Evolutionary conservation across 1,284 basidiomycete genomes (phyloP).

Genomic region (Farysia itapuensis): DNA sequence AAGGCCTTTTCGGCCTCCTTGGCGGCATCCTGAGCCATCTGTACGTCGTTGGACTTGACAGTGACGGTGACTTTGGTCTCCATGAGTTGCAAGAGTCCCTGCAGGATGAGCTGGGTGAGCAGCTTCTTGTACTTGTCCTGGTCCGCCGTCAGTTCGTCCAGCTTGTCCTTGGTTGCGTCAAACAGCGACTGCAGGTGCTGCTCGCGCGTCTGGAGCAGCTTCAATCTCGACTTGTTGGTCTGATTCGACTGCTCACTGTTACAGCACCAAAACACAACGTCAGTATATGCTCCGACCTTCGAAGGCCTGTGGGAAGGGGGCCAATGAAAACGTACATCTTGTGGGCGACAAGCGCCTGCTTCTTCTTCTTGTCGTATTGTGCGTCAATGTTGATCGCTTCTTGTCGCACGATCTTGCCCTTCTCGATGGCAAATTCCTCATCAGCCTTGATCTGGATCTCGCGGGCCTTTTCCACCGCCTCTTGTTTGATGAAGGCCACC

Average conservation of each 20-base stretch:
- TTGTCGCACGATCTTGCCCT: slow-evolving; percentile 58
- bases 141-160: slow-evolving; percentile 71
- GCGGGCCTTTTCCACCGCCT: slow-evolving; percentile 58
- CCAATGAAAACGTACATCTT: slow-evolving; percentile 59
- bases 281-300: too few relatives aligned
- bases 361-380: slow-evolving; percentile 57
- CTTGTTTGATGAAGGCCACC: slow-evolving; percentile 60
- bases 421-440: slow-evolving; percentile 59
- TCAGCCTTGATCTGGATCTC: slow-evolving; percentile 60
- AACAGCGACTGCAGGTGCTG: slow-evolving; percentile 91
- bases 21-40: slow-evolving; percentile 65
- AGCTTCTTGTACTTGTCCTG: slow-evolving; percentile 64
- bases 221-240: slow-evolving; percentile 89
- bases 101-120: slow-evolving; percentile 68
- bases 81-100: slow-evolving; percentile 62
- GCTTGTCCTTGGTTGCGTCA: slow-evolving; percentile 69
- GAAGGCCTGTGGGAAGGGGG: too few relatives aligned
- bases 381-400: slow-evolving; percentile 55
- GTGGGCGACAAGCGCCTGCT: slow-evolving; percentile 54
- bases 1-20: slow-evolving; percentile 70
- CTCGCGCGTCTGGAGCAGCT: slow-evolving; percentile 85
- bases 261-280: too few relatives aligned
- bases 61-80: slow-evolving; percentile 51
- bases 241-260: slow-evolving; percentile 87
- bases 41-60: slow-evolving; percentile 49